A percentile compares a stretch with the other conserved stretches of the same genome.
phyloP scores from a whole-genome alignment of 1,139 yeast genomes.

The Trichomonascaceae sp. region DNA sequence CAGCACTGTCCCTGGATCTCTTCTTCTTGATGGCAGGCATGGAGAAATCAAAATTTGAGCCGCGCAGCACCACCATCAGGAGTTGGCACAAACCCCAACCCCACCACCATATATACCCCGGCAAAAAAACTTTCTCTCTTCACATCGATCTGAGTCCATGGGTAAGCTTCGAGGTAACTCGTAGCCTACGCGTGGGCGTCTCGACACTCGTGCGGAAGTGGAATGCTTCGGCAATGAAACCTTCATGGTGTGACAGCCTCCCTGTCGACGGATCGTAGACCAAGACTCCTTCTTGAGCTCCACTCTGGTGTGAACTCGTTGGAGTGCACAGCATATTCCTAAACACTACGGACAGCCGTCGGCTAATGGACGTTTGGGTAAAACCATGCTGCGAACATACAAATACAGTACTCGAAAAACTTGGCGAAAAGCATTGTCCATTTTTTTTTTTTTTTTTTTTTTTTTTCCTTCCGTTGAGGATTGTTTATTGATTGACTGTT shows the following conservation, averaged over 20 bases:
- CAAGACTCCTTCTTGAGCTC: slow-evolving; percentile 25
- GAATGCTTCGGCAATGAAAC: slow-evolving; percentile 10
- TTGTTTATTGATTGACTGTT: too few relatives aligned
- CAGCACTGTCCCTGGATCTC: background rate
- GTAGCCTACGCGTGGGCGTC: background rate
- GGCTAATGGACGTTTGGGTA: slow-evolving; percentile 80
- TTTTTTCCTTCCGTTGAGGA: too few relatives aligned
- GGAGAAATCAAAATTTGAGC: too few relatives aligned
- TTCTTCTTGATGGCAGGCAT: background rate
- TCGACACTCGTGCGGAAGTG: slow-evolving; percentile 1
- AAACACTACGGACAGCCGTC: slow-evolving; percentile 75
- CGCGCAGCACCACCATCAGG: too few relatives aligned
- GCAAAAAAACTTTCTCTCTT: background rate
- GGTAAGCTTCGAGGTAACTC: background rate
- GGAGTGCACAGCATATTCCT: slow-evolving; percentile 62
- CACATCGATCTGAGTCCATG: background rate
- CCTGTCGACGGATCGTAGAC: slow-evolving; percentile 30
- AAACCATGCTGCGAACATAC: slow-evolving; percentile 79
- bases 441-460: too few relatives aligned
- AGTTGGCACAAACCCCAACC: too few relatives aligned
- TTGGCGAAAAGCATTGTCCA: too few relatives aligned
- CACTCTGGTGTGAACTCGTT: slow-evolving; percentile 24
- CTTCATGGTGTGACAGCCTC: slow-evolving; percentile 20
- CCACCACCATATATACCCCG: too few relatives aligned
- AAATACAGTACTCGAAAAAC: too few relatives aligned